These are phyloP conservation scores for Calonectria pseudoreteaudii DNA, from an alignment of 2,329 filamentous ascomycete genomes.

Conservation along the genomic window DNA sequence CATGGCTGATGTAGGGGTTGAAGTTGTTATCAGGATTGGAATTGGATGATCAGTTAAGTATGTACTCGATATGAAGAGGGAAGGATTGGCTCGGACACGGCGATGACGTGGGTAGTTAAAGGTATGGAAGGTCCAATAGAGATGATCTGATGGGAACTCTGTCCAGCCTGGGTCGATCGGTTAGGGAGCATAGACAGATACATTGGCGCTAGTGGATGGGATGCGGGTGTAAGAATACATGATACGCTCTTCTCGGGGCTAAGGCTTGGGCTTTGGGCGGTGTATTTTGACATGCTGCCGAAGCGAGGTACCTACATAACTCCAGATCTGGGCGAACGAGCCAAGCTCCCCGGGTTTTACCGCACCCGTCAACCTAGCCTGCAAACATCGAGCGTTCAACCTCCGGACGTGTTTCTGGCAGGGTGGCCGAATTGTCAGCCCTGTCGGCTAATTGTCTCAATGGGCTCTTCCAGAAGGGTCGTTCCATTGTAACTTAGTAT, in stretches of 20 bases:
- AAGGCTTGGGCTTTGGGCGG: background rate
- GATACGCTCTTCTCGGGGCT: background rate
- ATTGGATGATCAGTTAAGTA: slow-evolving; percentile 25
- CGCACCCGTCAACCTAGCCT: slow-evolving; percentile 25
- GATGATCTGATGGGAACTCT: slow-evolving; percentile 39
- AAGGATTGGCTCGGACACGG: slow-evolving; percentile 21
- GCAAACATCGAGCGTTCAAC: slow-evolving; percentile 30
- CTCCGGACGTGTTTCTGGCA: slow-evolving; percentile 17
- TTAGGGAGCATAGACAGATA: slow-evolving; percentile 30
- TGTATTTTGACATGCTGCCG: background rate
- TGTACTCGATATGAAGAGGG: slow-evolving; percentile 25
- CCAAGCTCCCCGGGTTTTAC: slow-evolving; percentile 6
- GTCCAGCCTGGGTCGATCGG: slow-evolving; percentile 2
- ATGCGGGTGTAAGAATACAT: background rate
- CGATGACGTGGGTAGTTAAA: slow-evolving; percentile 42
- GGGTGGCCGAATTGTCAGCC: slow-evolving; percentile 15
- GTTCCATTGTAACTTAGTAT: background rate
- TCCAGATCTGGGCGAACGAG: slow-evolving; percentile 28
- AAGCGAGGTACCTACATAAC: slow-evolving; percentile 32
- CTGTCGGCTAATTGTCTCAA: slow-evolving; percentile 12
- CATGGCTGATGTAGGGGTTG: slow-evolving; percentile 61
- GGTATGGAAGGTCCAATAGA: slow-evolving; percentile 31
- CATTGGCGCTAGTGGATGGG: background rate
- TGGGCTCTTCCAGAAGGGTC: background rate
- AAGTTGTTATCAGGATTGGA: slow-evolving; percentile 16